A percentile compares a stretch with the other conserved stretches of the same genome.
Evolutionary conservation across 1,284 basidiomycete species (phyloP).

Genomic region (Ustilago nuda): DNA sequence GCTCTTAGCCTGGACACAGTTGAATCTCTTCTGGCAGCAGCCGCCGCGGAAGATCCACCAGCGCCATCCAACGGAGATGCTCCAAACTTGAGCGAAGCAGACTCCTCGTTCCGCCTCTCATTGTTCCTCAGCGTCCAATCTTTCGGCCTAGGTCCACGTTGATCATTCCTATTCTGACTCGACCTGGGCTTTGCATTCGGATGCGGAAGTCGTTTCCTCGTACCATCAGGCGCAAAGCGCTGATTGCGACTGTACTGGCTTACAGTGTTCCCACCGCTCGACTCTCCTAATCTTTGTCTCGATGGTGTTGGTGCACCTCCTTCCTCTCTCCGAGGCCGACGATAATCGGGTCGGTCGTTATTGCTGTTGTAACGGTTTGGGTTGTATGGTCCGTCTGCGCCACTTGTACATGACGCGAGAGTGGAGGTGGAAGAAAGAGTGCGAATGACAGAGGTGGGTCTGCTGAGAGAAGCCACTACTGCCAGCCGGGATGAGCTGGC

Average conservation of each 20-base stretch:
- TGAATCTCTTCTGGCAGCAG: slow-evolving; percentile 20
- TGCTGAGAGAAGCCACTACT: slow-evolving; percentile 7
- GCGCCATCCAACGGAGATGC: neutral
- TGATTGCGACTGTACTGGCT: slow-evolving; percentile 41
- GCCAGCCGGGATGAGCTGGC: slow-evolving; percentile 20
- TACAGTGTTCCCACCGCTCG: slow-evolving; percentile 22
- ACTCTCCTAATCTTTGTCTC: slow-evolving; percentile 12
- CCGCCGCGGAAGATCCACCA: slow-evolving; percentile 8
- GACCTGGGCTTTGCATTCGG: slow-evolving; percentile 30
- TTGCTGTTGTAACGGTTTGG: slow-evolving; percentile 5
- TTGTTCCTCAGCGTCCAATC: slow-evolving; percentile 13
- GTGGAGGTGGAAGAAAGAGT: slow-evolving; percentile 14
- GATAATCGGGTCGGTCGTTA: slow-evolving; percentile 17
- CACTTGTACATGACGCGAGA: slow-evolving; percentile 15
- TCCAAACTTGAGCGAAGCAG: slow-evolving; percentile 33
- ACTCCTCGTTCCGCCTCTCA: slow-evolving; percentile 17
- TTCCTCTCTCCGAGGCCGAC: slow-evolving; percentile 15
- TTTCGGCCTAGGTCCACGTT: slow-evolving; percentile 9
- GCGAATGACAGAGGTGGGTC: slow-evolving; percentile 3
- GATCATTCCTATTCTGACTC: slow-evolving; percentile 10
- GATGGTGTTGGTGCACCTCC: neutral
- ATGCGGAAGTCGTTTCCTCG: slow-evolving; percentile 39
- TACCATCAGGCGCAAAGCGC: slow-evolving; percentile 36
- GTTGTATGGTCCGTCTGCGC: neutral
- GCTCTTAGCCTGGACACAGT: slow-evolving; percentile 24